Evolutionary conservation across 139 green algal genomes (phyloP).

Genomic region (Chlamydomonas sp.): DNA sequence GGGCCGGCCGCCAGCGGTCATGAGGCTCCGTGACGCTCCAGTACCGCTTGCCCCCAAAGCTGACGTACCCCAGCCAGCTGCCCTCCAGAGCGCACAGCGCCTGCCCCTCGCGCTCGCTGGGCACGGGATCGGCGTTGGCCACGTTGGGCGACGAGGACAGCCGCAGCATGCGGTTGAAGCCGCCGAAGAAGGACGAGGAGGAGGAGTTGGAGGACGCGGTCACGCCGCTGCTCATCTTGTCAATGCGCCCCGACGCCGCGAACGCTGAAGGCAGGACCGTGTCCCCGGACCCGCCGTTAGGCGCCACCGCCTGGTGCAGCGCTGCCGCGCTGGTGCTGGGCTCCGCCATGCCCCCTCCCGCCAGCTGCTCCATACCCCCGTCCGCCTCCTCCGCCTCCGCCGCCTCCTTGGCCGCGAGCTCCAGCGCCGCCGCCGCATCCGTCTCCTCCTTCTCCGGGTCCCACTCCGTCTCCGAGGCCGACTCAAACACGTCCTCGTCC

Average conservation of each 20-base stretch:
- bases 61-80: slow-evolving; percentile 86
- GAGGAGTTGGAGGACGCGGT: too few relatives aligned
- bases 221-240: too few relatives aligned
- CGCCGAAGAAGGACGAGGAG: too few relatives aligned
- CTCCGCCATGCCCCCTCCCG: neutral
- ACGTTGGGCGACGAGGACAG: neutral
- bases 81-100: slow-evolving; percentile 58
- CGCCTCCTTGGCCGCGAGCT: slow-evolving; percentile 2
- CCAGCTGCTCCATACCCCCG: neutral
- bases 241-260: too few relatives aligned
- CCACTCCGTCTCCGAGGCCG: slow-evolving; percentile 39
- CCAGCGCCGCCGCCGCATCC: slow-evolving; percentile 2
- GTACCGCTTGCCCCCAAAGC: slow-evolving; percentile 68
- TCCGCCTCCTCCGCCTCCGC: neutral
- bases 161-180: neutral
- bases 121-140: neutral
- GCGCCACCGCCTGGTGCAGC: neutral
- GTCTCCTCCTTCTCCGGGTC: slow-evolving; percentile 11
- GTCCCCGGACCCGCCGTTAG: neutral
- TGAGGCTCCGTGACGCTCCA: slow-evolving; percentile 69
- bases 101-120: slow-evolving; percentile 1
- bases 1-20: slow-evolving; percentile 56
- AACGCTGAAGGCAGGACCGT: too few relatives aligned
- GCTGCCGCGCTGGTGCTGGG: neutral
- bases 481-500: slow-evolving; percentile 36